phyloP scores from a whole-genome alignment of 352 stramenopile genomes.

The Globisporangium radiosum region DNA sequence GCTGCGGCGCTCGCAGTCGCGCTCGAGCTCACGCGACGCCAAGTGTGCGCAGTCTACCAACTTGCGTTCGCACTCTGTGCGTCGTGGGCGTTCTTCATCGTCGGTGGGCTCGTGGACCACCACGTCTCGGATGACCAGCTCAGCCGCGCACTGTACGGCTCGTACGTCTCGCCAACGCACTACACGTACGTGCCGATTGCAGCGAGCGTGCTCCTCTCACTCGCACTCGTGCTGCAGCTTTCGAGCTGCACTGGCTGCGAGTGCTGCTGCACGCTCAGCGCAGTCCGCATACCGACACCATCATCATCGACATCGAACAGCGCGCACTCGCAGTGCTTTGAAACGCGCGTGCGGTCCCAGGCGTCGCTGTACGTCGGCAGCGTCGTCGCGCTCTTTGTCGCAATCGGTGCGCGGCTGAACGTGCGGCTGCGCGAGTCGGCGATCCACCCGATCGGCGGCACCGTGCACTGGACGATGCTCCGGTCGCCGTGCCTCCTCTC shows the following conservation, averaged over 20 bases:
- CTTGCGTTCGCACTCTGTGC: constrained; percentile 57
- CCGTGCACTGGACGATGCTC: constrained; percentile 67
- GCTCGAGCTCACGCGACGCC: constrained; percentile 64
- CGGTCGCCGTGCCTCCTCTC: constrained; percentile 56
- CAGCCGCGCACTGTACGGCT: constrained; percentile 54
- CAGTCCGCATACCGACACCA: neutral
- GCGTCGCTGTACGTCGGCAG: constrained; percentile 42
- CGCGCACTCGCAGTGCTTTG: constrained; percentile 41
- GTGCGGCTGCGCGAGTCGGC: constrained; percentile 59
- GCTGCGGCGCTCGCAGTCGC: constrained; percentile 35
- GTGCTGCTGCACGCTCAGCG: constrained; percentile 38
- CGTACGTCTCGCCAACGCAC: constrained; percentile 44
- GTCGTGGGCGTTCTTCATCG: constrained; percentile 45
- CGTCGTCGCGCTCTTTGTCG: constrained; percentile 40
- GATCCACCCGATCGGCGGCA: constrained; percentile 71
- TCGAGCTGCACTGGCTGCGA: constrained; percentile 46
- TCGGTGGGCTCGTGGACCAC: constrained; percentile 67
- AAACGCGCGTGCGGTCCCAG: constrained; percentile 37
- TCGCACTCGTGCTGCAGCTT: constrained; percentile 35
- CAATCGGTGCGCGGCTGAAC: constrained; percentile 64
- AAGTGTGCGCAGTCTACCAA: constrained; percentile 64
- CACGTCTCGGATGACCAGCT: constrained; percentile 70
- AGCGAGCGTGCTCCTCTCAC: constrained; percentile 24
- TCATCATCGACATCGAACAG: neutral
- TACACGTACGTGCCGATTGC: constrained; percentile 60